These are phyloP conservation scores for Cladophialophora psammophila DNA, from an alignment of 2,329 filamentous ascomycete species.

Conservation along the genomic window DNA sequence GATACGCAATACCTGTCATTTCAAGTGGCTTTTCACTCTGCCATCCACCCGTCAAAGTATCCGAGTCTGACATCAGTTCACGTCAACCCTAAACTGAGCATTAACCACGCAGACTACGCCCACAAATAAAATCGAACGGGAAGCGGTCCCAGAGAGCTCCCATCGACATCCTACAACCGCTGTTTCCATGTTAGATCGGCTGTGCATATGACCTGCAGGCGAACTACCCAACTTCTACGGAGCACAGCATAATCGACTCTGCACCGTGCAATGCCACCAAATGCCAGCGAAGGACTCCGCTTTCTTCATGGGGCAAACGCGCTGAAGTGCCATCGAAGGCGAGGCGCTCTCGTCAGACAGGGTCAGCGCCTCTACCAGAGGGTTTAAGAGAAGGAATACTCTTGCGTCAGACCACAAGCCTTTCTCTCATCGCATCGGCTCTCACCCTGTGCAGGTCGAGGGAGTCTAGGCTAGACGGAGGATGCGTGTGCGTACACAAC, in stretches of 20 bases:
- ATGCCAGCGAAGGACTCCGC: neutral
- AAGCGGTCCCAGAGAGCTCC: neutral
- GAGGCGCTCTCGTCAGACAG: neutral
- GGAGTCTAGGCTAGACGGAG: slow-evolving; percentile 10
- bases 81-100: neutral
- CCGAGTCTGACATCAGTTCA: slow-evolving; percentile 7
- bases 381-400: neutral
- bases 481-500: slow-evolving; percentile 10
- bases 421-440: neutral
- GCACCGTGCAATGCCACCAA: neutral
- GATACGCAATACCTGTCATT: slow-evolving; percentile 18
- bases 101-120: neutral
- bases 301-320: neutral
- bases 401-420: neutral
- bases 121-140: neutral
- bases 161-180: neutral
- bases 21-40: neutral
- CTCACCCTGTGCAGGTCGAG: neutral
- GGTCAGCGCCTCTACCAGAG: neutral
- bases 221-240: neutral
- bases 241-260: slow-evolving; percentile 3
- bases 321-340: neutral
- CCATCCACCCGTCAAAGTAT: neutral
- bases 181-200: neutral
- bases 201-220: slow-evolving; percentile 6